These are phyloP conservation scores for Parietichytrium sp. DNA, from an alignment of 108 stramenopile species.

Conservation along the genomic window DNA sequence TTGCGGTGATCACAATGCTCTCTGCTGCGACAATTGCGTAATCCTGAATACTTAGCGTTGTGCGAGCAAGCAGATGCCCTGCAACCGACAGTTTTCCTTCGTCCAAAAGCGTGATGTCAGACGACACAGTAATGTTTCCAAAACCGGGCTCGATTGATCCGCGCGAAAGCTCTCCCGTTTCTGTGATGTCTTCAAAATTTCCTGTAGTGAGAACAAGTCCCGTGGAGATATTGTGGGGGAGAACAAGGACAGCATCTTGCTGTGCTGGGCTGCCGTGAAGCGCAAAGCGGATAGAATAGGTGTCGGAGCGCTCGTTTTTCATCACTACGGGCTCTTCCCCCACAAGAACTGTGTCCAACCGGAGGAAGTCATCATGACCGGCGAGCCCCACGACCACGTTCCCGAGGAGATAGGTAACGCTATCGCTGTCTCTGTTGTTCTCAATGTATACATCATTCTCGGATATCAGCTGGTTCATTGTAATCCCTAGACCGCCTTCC, in stretches of 20 bases:
- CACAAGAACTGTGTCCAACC: background rate
- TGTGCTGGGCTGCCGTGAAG: background rate
- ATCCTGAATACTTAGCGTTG: background rate
- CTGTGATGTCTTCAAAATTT: background rate
- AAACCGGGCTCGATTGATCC: constrained; percentile 28
- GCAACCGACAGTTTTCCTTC: background rate
- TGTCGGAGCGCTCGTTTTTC: background rate
- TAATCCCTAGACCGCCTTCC: constrained; percentile 32
- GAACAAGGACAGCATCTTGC: background rate
- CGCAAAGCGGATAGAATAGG: background rate
- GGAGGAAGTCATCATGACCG: background rate
- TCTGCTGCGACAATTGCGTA: background rate
- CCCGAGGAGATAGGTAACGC: constrained; percentile 2
- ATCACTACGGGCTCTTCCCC: background rate
- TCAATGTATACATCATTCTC: background rate
- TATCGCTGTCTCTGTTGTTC: background rate
- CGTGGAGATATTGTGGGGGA: background rate
- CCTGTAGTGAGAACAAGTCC: constrained; percentile 18
- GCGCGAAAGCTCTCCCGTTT: background rate
- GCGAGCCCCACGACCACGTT: background rate
- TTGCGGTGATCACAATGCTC: background rate
- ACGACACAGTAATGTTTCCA: background rate
- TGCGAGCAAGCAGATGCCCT: background rate
- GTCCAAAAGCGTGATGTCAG: background rate
- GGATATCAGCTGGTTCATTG: background rate